A percentile compares a stretch with the other conserved stretches of the same genome.
Conservation (phyloP, 2,329 filamentous ascomycete species). For the Parastagonospora avenae region DNA sequence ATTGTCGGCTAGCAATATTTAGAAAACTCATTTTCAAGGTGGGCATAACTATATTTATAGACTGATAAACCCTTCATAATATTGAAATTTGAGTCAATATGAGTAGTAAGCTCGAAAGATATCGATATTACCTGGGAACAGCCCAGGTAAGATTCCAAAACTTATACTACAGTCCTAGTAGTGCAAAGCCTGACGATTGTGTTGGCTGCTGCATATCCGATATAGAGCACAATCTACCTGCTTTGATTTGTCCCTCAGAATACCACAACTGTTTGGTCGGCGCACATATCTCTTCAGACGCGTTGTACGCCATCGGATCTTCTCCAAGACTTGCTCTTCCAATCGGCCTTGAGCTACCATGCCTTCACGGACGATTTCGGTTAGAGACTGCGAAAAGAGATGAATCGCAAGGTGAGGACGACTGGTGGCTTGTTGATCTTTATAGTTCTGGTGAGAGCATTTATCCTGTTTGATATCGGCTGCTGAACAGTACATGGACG, state of each 20-base stretch:
- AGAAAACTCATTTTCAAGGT: neutral
- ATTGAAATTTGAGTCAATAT: neutral
- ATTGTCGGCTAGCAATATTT: conserved; percentile 1
- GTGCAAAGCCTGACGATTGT: conserved; percentile 4
- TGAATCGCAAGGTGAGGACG: neutral
- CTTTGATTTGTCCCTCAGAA: conserved; percentile 6
- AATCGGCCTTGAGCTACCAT: conserved; percentile 6
- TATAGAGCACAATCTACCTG: conserved; percentile 13
- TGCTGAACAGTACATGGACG: conserved; percentile 6
- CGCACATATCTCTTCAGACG: neutral
- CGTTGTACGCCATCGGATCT: conserved; percentile 6
- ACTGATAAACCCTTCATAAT: neutral
- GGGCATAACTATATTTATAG: conserved; percentile 6
- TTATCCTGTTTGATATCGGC: neutral
- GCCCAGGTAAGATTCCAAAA: conserved; percentile 7
- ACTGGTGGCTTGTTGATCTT: conserved; percentile 15
- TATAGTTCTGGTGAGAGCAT: conserved; percentile 10
- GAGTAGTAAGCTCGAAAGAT: conserved; percentile 3
- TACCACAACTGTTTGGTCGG: neutral
- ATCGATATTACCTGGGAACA: conserved; percentile 11
- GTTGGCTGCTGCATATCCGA: conserved; percentile 9
- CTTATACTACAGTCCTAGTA: conserved; percentile 8
- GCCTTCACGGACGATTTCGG: conserved; percentile 9
- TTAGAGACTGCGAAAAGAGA: conserved; percentile 9
- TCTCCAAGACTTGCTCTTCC: conserved; percentile 7